These are phyloP conservation scores for Calonectria montana DNA, from an alignment of 2,329 filamentous ascomycete genomes.

Conservation along the genomic window DNA sequence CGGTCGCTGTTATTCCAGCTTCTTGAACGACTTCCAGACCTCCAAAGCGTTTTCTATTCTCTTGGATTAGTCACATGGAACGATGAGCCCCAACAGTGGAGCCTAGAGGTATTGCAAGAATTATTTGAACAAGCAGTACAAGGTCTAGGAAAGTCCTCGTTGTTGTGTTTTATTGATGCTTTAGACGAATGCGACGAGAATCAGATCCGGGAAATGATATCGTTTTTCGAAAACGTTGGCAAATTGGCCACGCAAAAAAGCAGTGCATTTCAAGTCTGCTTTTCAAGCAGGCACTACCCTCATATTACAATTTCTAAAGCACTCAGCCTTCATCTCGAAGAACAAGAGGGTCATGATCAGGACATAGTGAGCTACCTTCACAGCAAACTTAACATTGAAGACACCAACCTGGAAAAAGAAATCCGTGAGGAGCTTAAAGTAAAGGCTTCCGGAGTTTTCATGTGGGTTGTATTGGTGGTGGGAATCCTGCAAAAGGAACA, in stretches of 20 bases:
- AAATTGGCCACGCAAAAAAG: slow-evolving; percentile 32
- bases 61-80: background rate
- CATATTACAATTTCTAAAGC: slow-evolving; percentile 48
- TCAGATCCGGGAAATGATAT: slow-evolving; percentile 54
- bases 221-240: slow-evolving; percentile 53
- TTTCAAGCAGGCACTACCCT: slow-evolving; percentile 62
- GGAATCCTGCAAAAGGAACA: slow-evolving; percentile 51
- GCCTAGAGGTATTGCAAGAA: background rate
- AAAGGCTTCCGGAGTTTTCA: slow-evolving; percentile 47
- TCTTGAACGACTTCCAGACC: slow-evolving; percentile 43
- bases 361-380: slow-evolving; percentile 42
- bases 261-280: slow-evolving; percentile 48
- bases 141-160: background rate
- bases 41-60: background rate
- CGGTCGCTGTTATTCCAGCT: slow-evolving; percentile 60
- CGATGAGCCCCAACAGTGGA: background rate
- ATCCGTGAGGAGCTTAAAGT: slow-evolving; percentile 40
- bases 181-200: slow-evolving; percentile 60
- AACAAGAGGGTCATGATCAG: slow-evolving; percentile 32
- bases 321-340: slow-evolving; percentile 40
- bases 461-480: slow-evolving; percentile 50
- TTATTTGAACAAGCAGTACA: background rate
- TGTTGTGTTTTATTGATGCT: slow-evolving; percentile 38
- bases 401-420: fast-evolving
- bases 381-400: slow-evolving; percentile 11